These are phyloP conservation scores for Chrysoporthe cubensis DNA, from an alignment of 2,329 filamentous ascomycete genomes.

Conservation along the genomic window DNA sequence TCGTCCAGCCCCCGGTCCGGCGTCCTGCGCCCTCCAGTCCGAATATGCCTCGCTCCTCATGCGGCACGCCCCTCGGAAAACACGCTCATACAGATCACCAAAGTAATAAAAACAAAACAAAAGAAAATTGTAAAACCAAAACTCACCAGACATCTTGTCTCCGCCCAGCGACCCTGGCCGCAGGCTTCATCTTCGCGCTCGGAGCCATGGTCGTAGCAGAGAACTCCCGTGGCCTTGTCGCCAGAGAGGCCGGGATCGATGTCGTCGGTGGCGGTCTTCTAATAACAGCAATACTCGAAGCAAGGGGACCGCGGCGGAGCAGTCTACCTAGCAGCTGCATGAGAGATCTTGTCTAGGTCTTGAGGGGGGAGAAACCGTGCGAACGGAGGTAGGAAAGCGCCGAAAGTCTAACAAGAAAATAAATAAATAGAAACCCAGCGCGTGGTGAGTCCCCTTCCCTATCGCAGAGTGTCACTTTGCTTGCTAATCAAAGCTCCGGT, in stretches of 20 bases:
- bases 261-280: slow-evolving; percentile 8
- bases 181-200: slow-evolving; percentile 43
- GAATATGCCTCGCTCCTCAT: too few relatives aligned
- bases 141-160: slow-evolving; percentile 47
- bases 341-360: not conserved
- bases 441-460: not conserved
- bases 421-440: not conserved
- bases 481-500: slow-evolving; percentile 5
- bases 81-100: not conserved
- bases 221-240: slow-evolving; percentile 23
- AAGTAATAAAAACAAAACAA: not conserved
- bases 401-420: too few relatives aligned
- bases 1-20: too few relatives aligned
- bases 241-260: not conserved
- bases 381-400: too few relatives aligned
- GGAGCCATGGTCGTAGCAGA: slow-evolving; percentile 37
- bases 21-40: too few relatives aligned
- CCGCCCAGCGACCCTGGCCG: slow-evolving; percentile 44
- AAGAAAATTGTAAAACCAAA: not conserved
- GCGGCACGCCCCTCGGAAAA: not conserved
- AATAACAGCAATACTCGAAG: slow-evolving; percentile 11
- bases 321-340: slow-evolving; percentile 22
- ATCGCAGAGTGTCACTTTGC: not conserved
- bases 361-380: not conserved
- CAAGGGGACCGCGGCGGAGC: slow-evolving; percentile 12